phyloP scores from a whole-genome alignment of 116 monocot species.

The Posidonia oceanica region DNA sequence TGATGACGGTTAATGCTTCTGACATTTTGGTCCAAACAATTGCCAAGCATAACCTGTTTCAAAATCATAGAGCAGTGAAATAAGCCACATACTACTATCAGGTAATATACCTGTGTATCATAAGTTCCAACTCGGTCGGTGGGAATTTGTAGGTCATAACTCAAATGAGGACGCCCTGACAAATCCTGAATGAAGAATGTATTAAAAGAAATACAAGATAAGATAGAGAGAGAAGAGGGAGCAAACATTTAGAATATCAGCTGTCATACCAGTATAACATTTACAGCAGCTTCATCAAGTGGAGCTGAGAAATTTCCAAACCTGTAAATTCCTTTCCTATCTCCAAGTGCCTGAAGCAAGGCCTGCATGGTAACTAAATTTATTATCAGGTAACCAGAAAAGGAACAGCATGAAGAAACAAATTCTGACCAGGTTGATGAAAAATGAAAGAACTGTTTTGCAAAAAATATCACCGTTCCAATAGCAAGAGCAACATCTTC shows the following conservation, averaged over 20 bases:
- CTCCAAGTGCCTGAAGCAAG: constrained; percentile 85
- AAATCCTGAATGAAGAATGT: constrained; percentile 54
- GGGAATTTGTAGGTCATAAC: constrained; percentile 60
- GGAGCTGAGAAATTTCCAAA: constrained; percentile 92
- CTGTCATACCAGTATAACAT: constrained; percentile 72
- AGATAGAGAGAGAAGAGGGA: background rate
- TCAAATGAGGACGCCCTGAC: constrained; percentile 89
- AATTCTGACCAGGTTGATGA: background rate
- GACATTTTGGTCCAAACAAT: too few species aligned
- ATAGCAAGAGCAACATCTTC: constrained; percentile 97
- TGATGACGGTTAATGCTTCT: too few species aligned
- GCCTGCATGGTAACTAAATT: constrained; percentile 34
- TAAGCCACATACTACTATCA: background rate
- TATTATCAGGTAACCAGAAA: background rate
- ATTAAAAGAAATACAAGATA: background rate
- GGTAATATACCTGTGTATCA: constrained; percentile 73
- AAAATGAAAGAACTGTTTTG: background rate
- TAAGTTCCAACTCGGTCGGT: constrained; percentile 94
- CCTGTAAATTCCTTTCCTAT: constrained; percentile 86
- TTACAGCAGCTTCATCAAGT: constrained; percentile 93
- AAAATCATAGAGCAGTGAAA: too few species aligned
- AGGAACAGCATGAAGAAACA: too few species aligned
- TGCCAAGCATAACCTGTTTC: too few species aligned
- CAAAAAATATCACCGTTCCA: constrained; percentile 53
- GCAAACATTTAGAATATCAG: background rate